phyloP scores from a whole-genome alignment of 1,139 yeast genomes.

The Protomyces gravidus region DNA sequence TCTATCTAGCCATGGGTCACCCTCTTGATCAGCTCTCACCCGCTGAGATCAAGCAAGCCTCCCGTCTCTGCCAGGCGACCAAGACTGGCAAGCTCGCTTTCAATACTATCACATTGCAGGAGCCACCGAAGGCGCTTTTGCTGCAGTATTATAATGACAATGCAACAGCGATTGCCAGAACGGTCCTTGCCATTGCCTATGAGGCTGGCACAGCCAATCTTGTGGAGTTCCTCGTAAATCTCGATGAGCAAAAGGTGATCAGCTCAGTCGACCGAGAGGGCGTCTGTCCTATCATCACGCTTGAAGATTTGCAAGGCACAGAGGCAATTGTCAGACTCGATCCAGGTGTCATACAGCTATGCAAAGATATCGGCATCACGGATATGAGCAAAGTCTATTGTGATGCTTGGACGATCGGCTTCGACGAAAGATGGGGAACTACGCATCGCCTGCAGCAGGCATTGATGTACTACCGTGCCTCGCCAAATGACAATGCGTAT shows the following conservation, averaged over 20 bases:
- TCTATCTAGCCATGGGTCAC: constrained; percentile 42
- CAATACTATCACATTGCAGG: constrained; percentile 67
- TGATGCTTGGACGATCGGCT: constrained; percentile 83
- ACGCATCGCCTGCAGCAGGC: constrained; percentile 75
- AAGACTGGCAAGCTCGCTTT: constrained; percentile 52
- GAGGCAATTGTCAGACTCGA: constrained; percentile 64
- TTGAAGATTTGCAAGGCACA: constrained; percentile 59
- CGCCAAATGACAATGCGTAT: constrained; percentile 76
- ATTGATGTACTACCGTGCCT: constrained; percentile 68
- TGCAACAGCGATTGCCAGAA: constrained; percentile 62
- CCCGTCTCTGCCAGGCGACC: constrained; percentile 47
- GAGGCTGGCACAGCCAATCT: constrained; percentile 59
- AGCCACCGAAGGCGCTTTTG: constrained; percentile 61
- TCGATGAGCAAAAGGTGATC: constrained; percentile 43
- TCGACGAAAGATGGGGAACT: constrained; percentile 79
- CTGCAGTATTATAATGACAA: constrained; percentile 57
- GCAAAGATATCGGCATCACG: constrained; percentile 60
- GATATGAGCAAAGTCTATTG: constrained; percentile 72
- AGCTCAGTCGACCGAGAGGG: constrained; percentile 49
- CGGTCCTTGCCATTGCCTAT: constrained; percentile 62
- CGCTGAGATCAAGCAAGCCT: constrained; percentile 51
- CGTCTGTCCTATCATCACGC: constrained; percentile 64
- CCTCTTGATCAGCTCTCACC: constrained; percentile 70
- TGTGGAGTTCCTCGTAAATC: constrained; percentile 65
- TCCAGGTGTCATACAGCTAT: constrained; percentile 67